Conservation (phyloP, 306 rosid species). For the Malus sylvestris region DNA sequence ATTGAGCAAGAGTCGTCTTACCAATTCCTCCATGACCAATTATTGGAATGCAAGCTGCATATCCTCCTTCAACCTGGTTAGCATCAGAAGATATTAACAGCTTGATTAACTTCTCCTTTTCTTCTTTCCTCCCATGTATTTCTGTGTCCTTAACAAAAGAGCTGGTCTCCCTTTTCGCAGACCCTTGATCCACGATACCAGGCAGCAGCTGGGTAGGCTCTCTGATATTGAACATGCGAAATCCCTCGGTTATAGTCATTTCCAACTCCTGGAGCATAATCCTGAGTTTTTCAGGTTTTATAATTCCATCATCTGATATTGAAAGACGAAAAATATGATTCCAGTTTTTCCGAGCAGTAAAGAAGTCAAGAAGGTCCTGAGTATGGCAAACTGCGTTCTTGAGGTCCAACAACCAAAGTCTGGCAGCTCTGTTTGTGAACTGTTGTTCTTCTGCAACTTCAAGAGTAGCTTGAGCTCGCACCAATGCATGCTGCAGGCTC, state of each 20-base stretch:
- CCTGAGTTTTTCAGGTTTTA: not conserved
- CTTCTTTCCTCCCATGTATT: conserved; percentile 3
- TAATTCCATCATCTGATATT: too few species aligned
- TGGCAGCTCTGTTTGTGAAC: not conserved
- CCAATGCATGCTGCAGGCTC: not conserved
- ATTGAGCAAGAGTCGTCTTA: conserved; percentile 11
- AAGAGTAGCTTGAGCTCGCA: conserved; percentile 1
- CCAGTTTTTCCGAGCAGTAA: not conserved
- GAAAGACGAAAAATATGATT: too few species aligned
- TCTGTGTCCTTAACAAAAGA: not conserved
- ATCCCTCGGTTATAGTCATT: not conserved
- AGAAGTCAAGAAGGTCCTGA: not conserved
- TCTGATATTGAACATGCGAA: not conserved
- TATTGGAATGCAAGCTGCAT: not conserved
- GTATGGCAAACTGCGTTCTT: not conserved
- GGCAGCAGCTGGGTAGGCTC: too few species aligned
- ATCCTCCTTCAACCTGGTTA: not conserved
- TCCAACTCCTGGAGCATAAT: not conserved
- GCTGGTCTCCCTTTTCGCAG: conserved; percentile 1
- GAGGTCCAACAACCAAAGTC: not conserved
- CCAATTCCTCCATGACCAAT: not conserved
- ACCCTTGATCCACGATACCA: not conserved
- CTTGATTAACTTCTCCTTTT: not conserved
- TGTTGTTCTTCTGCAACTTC: conserved; percentile 13
- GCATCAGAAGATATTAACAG: not conserved